Evolutionary conservation across 257 asterid genomes (phyloP).

Genomic region (Nicotiana tomentosiformis): DNA sequence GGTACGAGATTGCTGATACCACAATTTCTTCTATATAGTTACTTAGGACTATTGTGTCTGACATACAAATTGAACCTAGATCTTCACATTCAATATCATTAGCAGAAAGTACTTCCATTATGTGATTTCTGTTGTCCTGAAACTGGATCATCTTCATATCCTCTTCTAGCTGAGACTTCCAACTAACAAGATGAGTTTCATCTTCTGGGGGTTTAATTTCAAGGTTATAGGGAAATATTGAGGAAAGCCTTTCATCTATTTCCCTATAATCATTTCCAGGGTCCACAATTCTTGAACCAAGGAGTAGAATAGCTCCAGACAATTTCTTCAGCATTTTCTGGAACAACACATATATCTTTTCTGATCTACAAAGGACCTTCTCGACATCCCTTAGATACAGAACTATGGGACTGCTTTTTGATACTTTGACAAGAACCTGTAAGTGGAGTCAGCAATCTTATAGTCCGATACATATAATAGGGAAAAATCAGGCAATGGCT

Average conservation of each 20-base stretch:
- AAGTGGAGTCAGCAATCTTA: not conserved
- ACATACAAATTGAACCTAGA: conserved; percentile 63
- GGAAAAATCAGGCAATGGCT: not conserved
- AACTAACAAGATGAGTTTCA: conserved; percentile 59
- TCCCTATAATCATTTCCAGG: conserved; percentile 41
- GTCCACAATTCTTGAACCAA: conserved; percentile 65
- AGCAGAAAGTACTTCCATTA: conserved; percentile 72
- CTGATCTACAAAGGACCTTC: conserved; percentile 52
- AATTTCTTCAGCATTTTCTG: conserved; percentile 75
- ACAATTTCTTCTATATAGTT: conserved; percentile 79
- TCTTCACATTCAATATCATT: conserved; percentile 85
- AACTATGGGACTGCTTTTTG: conserved; percentile 53
- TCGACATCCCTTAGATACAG: conserved; percentile 82
- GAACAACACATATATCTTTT: conserved; percentile 48
- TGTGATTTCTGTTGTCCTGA: conserved; percentile 75
- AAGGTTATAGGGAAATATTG: conserved; percentile 70
- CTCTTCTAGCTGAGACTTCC: conserved; percentile 82
- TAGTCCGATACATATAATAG: not conserved
- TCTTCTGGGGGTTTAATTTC: conserved; percentile 85
- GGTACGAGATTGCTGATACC: conserved; percentile 80
- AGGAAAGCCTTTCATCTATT: conserved; percentile 59
- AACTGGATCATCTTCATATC: conserved; percentile 79
- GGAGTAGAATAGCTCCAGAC: conserved; percentile 67
- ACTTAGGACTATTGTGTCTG: conserved; percentile 67
- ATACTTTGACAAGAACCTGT: conserved; percentile 64